These are phyloP conservation scores for Gonium pectorale DNA, from an alignment of 139 green algal species.

Conservation along the genomic window DNA sequence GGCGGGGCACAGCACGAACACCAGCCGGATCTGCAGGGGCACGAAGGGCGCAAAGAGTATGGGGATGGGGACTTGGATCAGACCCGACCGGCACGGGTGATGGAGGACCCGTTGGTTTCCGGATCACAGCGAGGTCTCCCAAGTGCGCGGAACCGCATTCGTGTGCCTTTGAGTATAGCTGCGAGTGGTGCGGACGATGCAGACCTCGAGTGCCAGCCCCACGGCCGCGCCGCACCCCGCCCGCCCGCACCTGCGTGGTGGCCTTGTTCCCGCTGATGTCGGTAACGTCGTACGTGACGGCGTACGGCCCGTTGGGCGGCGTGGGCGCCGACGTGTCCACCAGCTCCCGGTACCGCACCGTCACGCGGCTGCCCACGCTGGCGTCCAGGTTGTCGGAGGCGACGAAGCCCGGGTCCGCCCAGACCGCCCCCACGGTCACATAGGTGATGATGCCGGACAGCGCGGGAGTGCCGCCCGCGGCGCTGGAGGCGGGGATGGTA, in stretches of 20 bases:
- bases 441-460: conserved; percentile 41
- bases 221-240: background rate
- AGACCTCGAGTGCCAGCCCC: background rate
- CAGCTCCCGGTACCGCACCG: conserved; percentile 30
- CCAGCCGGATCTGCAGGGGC: conserved; percentile 39
- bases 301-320: conserved; percentile 33
- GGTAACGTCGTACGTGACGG: conserved; percentile 55
- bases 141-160: too few species aligned
- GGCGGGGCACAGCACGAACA: conserved; percentile 53
- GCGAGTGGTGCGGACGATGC: too few species aligned
- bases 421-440: conserved; percentile 25
- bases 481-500: background rate
- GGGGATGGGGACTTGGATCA: too few species aligned
- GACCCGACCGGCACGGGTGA: too few species aligned
- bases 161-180: too few species aligned
- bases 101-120: too few species aligned
- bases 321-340: conserved; percentile 48
- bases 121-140: too few species aligned
- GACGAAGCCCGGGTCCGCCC: conserved; percentile 35
- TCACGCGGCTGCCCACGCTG: background rate
- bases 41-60: too few species aligned
- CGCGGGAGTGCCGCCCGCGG: background rate
- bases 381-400: conserved; percentile 45
- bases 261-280: conserved; percentile 55
- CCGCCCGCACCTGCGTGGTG: background rate